Evolutionary conservation across 371 early-diverging fungal genomes (phyloP).

Genomic region (Saksenaea oblongispora): DNA sequence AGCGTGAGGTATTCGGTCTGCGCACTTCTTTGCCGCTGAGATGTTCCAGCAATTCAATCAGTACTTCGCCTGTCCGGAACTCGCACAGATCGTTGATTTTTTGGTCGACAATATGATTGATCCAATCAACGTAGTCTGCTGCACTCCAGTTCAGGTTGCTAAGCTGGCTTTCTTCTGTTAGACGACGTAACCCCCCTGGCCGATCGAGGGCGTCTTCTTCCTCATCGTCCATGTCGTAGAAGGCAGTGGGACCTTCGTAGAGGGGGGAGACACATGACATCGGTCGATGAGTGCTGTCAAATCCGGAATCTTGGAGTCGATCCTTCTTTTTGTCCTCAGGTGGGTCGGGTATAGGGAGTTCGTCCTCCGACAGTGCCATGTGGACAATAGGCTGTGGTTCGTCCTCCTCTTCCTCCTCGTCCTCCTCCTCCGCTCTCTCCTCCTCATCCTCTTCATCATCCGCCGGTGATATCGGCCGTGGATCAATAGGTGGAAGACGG

Average conservation of each 20-base stretch:
- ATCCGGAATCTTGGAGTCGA: conserved; percentile 16
- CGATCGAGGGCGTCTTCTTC: conserved; percentile 24
- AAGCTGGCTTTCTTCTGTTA: conserved; percentile 17
- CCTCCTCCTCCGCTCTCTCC: background rate
- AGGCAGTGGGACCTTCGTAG: conserved; percentile 5
- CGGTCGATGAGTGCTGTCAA: conserved; percentile 12
- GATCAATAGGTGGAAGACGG: background rate
- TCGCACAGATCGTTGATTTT: conserved; percentile 32
- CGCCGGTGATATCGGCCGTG: background rate
- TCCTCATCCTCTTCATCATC: background rate
- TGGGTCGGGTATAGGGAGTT: background rate
- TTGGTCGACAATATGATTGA: conserved; percentile 41
- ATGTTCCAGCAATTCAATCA: conserved; percentile 50
- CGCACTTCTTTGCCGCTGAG: conserved; percentile 52
- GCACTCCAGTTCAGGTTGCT: background rate
- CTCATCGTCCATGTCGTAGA: conserved; percentile 23
- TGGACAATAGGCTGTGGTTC: conserved; percentile 12
- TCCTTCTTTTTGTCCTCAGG: conserved; percentile 7
- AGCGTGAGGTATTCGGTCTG: conserved; percentile 14
- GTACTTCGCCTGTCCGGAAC: conserved; percentile 49
- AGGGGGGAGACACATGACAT: conserved; percentile 4
- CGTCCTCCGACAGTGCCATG: conserved; percentile 12
- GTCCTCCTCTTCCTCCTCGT: background rate
- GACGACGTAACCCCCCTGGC: conserved; percentile 17
- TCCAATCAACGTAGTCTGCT: conserved; percentile 49